These are phyloP conservation scores for Penicillium sp. DNA, from an alignment of 2,329 filamentous ascomycete genomes.

Conservation along the genomic window DNA sequence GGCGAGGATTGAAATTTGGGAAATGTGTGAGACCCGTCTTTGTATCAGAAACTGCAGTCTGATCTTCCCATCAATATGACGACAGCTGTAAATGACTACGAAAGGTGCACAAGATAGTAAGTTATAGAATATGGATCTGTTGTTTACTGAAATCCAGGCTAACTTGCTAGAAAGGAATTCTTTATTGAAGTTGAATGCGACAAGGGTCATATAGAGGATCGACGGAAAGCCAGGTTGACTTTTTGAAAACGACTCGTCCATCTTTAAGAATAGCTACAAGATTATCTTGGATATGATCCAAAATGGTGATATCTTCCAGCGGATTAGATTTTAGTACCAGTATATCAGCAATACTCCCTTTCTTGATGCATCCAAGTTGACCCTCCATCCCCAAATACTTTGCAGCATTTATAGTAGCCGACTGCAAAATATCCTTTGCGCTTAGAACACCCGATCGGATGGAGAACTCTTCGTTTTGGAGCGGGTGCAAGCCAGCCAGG, in stretches of 20 bases:
- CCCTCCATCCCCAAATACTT: constrained; percentile 47
- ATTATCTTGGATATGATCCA: constrained; percentile 49
- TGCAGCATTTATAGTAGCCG: constrained; percentile 54
- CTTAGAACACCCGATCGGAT: constrained; percentile 45
- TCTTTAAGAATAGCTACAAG: constrained; percentile 57
- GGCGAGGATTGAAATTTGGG: too few species aligned
- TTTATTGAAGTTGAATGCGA: background rate
- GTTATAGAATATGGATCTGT: too few species aligned
- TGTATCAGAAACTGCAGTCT: too few species aligned
- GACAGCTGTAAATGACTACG: too few species aligned
- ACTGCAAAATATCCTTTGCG: constrained; percentile 46
- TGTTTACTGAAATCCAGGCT: too few species aligned
- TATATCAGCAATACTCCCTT: constrained; percentile 53
- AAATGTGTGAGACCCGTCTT: too few species aligned
- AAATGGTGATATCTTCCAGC: constrained; percentile 52
- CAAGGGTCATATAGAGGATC: constrained; percentile 6
- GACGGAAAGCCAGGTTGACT: constrained; percentile 22
- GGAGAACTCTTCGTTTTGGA: constrained; percentile 50
- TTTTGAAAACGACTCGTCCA: constrained; percentile 44
- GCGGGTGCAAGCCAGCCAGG: constrained; percentile 31
- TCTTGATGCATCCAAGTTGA: constrained; percentile 51
- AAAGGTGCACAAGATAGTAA: too few species aligned
- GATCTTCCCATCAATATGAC: too few species aligned
- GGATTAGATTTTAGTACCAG: constrained; percentile 54
- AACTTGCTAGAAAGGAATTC: too few species aligned